These are phyloP conservation scores for Peterozyma xylosa DNA, from an alignment of 805 yeast species.

Conservation along the genomic window DNA sequence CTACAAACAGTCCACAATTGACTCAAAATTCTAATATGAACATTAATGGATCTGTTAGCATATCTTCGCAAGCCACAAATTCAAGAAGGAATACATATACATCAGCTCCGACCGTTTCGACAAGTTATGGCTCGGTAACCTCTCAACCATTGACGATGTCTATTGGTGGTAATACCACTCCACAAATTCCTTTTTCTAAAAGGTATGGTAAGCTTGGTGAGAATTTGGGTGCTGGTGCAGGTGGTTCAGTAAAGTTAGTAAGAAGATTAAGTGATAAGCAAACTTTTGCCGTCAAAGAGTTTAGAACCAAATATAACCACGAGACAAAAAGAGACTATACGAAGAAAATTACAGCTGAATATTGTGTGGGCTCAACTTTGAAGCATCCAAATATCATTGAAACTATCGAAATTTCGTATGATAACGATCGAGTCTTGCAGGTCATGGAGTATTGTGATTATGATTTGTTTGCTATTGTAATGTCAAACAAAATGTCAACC, in stretches of 20 bases:
- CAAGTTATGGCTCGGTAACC: slow-evolving; percentile 5
- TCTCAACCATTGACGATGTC: slow-evolving; percentile 14
- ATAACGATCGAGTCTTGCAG: slow-evolving; percentile 77
- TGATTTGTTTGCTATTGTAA: slow-evolving; percentile 88
- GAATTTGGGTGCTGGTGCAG: slow-evolving; percentile 90
- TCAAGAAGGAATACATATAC: slow-evolving; percentile 27
- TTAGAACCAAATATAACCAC: slow-evolving; percentile 63
- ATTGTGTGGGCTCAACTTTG: slow-evolving; percentile 86
- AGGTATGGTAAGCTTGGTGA: slow-evolving; percentile 80
- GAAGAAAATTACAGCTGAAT: slow-evolving; percentile 88
- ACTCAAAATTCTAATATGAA: slow-evolving; percentile 5
- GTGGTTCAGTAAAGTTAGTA: slow-evolving; percentile 79
- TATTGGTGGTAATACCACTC: slow-evolving; percentile 30
- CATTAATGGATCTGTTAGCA: slow-evolving; percentile 6
- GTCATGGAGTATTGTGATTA: slow-evolving; percentile 94
- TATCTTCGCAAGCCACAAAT: slow-evolving; percentile 5
- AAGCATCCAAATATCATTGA: slow-evolving; percentile 87
- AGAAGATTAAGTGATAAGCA: slow-evolving; percentile 58
- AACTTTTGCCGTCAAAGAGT: slow-evolving; percentile 89
- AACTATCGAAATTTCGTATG: slow-evolving; percentile 87
- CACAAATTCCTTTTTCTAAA: slow-evolving; percentile 58
- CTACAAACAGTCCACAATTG: neutral
- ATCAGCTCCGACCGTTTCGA: slow-evolving; percentile 14
- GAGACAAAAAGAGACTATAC: slow-evolving; percentile 84
- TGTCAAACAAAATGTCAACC: slow-evolving; percentile 81